phyloP scores from a whole-genome alignment of 1,284 basidiomycete genomes.

The Kalmanozyma brasiliensis region DNA sequence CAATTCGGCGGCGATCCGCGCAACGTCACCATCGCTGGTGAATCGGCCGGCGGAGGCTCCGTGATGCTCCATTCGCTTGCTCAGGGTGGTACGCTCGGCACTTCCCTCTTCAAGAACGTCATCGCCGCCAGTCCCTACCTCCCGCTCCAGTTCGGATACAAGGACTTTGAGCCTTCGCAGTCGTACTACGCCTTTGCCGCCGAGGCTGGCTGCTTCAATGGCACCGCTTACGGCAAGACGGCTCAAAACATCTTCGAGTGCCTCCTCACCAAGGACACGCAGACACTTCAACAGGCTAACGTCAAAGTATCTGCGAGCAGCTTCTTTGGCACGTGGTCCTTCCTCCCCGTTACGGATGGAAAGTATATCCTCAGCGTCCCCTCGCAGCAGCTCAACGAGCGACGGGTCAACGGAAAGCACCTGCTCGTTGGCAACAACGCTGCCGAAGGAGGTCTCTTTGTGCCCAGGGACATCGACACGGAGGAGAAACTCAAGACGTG shows the following conservation, averaged over 20 bases:
- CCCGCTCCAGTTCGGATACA: conserved; percentile 24
- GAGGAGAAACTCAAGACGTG: conserved; percentile 17
- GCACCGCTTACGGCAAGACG: conserved; percentile 20
- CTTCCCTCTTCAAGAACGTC: conserved; percentile 26
- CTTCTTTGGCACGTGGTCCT: conserved; percentile 26
- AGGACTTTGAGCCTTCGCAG: conserved; percentile 29
- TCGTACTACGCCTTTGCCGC: conserved; percentile 32
- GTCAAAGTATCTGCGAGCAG: conserved; percentile 23
- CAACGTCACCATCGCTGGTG: conserved; percentile 46
- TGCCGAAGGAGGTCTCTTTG: conserved; percentile 25
- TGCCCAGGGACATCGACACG: conserved; percentile 16
- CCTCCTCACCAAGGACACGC: conserved; percentile 15
- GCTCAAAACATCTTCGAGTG: conserved; percentile 24
- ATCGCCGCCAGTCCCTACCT: conserved; percentile 38
- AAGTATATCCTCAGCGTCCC: conserved; percentile 16
- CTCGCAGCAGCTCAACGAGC: conserved; percentile 11
- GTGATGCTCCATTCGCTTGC: conserved; percentile 40
- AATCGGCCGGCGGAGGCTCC: conserved; percentile 42
- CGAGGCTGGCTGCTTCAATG: conserved; percentile 28
- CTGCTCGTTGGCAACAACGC: conserved; percentile 38
- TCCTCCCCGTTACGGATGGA: conserved; percentile 39
- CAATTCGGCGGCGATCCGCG: conserved; percentile 49
- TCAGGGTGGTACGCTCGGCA: conserved; percentile 25
- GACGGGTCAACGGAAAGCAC: conserved; percentile 24
- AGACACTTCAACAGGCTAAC: conserved; percentile 23